Evolutionary conservation across 2,329 filamentous ascomycete genomes (phyloP), one percentile per base, ranked within the genome.

Genomic region (Magnaporthiopsis rhizophila): DNA sequence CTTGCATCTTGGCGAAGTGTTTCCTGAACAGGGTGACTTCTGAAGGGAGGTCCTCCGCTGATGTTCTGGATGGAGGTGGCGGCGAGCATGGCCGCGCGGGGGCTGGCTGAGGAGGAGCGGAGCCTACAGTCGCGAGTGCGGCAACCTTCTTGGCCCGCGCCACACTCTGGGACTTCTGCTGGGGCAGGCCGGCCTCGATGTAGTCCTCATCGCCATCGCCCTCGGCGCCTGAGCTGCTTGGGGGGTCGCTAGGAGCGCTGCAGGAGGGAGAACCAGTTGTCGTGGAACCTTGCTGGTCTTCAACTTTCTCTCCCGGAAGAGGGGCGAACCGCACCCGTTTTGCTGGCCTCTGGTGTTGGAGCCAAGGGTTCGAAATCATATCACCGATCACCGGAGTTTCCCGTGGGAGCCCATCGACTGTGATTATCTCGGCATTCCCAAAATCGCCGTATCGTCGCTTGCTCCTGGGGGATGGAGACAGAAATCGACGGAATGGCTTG

Each of bases 401-500:
- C 21, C 9, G 45, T 8, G 45, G 45, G 45, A n/a, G 45, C 21
- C 45, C 45, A 53, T 53, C 45, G n/a, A 53, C 6, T 3, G 45
- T 53, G 21, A n/a, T 53, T n/a, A 13, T 53, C n/a, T 21, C 45
- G 3, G 45, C 3, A 53, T 53, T 53, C 8, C 21, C 45, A 53
- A 53, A 24, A 6, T 4, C 21, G 21, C 45, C 45, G 9, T 53
- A 11, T 3, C 8, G n/a, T 24, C 32, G 68, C n/a, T 69, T 34
- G 56, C 53, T 70, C 74, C 57, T 77, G 74, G 0, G 79, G 0
- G 81, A 82, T 0, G 80, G 78, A 0, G 80, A 80, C 69, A 82
- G 78, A 69, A 85, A 85, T 1, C 79, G 78, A 1, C 80, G 77
- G 69, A 85, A 85, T 0, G 81, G 78, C 66, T 81, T 83, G 68